Evolutionary conservation across 495 filamentous ascomycete genomes (phyloP), one percentile per base, ranked within the genome.

Genomic region (Lophiostoma macrostomum): DNA sequence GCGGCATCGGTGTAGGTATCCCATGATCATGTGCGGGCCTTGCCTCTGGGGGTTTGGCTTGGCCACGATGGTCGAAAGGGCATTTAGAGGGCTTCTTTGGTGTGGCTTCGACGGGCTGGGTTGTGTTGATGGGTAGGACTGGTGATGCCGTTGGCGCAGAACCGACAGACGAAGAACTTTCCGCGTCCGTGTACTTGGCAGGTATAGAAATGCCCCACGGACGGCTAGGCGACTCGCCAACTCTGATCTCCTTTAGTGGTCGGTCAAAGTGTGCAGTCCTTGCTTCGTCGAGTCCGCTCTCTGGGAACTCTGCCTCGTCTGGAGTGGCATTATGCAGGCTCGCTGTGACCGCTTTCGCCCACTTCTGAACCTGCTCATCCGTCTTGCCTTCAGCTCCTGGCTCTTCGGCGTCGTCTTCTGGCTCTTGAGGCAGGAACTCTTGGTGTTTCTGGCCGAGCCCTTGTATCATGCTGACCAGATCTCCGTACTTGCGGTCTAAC

Each of bases 141-240:
- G 63, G 65, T 1, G 58, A 53, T 24, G 51, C 48, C 36, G 60
- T 54, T 30, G 60, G 48, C 58, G 69, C 60, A 67, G 60, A 64
- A 6, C 50, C 56, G 18, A 52, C 50, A 1, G 60, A 64, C 3
- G 54, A 58, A 19, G 53, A 46, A 32, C 57, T 64, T 7, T 68
- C 56, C 43, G 64, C 12, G 67, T 73, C 16, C 67, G 68, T 16
- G 39, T 78, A 76, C 32, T 72, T 68, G 11, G 78, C 61, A 0
- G 88, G 90, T 0, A 96, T 84, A 14, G 77, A 76, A 29, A 96
- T 91, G 1, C 90, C 90, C 90, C 90, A 96, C 23, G 90, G 90
- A 22, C 90, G 77, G 65, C 85, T 91, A 28, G 90, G 90, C 27
- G 86, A 91, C 66, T 96, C 90, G 14, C 90, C 90, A 20, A 96